phyloP scores from a whole-genome alignment of 352 stramenopile species.

The Phytopythium delawarense region DNA sequence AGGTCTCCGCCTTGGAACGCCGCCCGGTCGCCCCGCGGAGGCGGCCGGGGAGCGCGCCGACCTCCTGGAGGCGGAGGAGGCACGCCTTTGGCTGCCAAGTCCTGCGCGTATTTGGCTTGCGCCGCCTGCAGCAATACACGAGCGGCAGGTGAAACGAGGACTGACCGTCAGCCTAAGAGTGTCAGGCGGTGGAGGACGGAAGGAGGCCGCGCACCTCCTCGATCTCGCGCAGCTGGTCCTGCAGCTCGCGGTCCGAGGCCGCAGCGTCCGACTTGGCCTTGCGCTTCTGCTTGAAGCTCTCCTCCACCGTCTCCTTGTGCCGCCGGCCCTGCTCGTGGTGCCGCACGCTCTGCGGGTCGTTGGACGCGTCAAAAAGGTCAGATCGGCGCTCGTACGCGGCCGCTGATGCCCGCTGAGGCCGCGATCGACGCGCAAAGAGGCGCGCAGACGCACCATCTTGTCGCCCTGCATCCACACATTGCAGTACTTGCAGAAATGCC shows the following conservation, averaged over 20 bases:
- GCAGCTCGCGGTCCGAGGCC: slow-evolving; percentile 50
- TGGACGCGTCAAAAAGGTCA: neutral
- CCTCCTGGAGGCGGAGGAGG: slow-evolving; percentile 20
- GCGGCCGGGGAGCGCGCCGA: slow-evolving; percentile 1
- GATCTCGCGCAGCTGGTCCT: slow-evolving; percentile 67
- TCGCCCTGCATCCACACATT: slow-evolving; percentile 86
- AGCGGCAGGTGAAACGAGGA: neutral
- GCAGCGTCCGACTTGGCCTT: slow-evolving; percentile 59
- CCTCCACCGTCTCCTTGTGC: slow-evolving; percentile 76
- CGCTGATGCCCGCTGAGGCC: neutral
- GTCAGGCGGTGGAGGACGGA: neutral
- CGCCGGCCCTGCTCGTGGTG: slow-evolving; percentile 74
- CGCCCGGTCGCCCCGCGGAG: neutral
- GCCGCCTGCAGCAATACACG: slow-evolving; percentile 21
- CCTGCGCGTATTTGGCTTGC: slow-evolving; percentile 50
- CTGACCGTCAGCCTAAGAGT: neutral
- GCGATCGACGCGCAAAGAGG: neutral
- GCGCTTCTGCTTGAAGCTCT: slow-evolving; percentile 68
- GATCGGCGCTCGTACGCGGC: neutral
- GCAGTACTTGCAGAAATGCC: slow-evolving; percentile 86
- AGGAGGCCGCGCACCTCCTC: slow-evolving; percentile 31
- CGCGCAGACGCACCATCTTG: slow-evolving; percentile 38
- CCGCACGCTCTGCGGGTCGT: slow-evolving; percentile 53
- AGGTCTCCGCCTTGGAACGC: neutral
- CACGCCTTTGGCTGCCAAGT: slow-evolving; percentile 32